These are phyloP conservation scores for Stagonosporopsis vannaccii DNA, from an alignment of 2,329 filamentous ascomycete genomes.

Conservation along the genomic window DNA sequence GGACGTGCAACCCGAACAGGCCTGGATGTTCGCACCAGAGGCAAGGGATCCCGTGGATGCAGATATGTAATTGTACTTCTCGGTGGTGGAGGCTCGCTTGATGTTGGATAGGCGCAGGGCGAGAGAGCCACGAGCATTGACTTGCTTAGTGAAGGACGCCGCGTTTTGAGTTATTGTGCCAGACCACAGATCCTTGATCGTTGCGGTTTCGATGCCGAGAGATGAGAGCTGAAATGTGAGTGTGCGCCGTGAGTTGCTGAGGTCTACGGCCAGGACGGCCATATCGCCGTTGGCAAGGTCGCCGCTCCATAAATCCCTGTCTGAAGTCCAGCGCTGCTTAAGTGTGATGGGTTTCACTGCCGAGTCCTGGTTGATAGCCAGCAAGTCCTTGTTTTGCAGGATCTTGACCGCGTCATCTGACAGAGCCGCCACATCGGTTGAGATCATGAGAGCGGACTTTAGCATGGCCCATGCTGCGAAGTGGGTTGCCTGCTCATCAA, in stretches of 20 bases:
- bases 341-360: conserved; percentile 29
- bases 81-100: conserved; percentile 15
- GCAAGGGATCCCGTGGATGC: conserved; percentile 26
- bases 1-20: conserved; percentile 27
- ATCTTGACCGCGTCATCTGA: conserved; percentile 22
- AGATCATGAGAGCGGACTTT: conserved; percentile 32
- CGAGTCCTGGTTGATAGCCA: conserved; percentile 30
- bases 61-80: conserved; percentile 25
- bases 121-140: conserved; percentile 26
- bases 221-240: conserved; percentile 23
- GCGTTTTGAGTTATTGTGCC: conserved; percentile 18
- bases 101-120: conserved; percentile 29
- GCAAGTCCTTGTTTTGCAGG: conserved; percentile 30
- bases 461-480: conserved; percentile 33
- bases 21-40: conserved; percentile 21
- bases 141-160: conserved; percentile 25
- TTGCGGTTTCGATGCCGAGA: conserved; percentile 24
- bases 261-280: conserved; percentile 27
- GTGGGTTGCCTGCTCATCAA: conserved; percentile 32
- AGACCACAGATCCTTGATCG: conserved; percentile 29
- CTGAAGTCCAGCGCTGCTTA: conserved; percentile 26
- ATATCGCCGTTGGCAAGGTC: conserved; percentile 31
- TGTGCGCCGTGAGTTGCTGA: conserved; percentile 25
- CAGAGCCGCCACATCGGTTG: conserved; percentile 23
- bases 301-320: conserved; percentile 29